Evolutionary conservation across 352 stramenopile genomes (phyloP).

Genomic region (Phytopythium chamaehyphon): DNA sequence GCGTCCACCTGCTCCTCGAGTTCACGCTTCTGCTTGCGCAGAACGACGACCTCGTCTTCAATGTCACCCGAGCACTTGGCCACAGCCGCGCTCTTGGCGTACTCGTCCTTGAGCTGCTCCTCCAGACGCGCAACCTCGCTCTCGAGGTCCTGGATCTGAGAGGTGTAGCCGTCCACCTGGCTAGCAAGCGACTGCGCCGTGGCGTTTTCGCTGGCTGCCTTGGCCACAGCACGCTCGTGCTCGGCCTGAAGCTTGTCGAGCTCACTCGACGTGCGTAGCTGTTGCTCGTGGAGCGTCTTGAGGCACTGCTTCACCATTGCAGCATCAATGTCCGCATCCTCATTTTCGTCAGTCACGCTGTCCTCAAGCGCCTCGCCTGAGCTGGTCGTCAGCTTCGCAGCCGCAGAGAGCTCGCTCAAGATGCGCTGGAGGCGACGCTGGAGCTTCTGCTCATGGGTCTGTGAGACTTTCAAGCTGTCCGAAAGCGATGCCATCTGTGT

Average conservation of each 20-base stretch:
- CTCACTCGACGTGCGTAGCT: constrained; percentile 26
- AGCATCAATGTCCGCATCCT: constrained; percentile 23
- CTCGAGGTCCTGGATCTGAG: constrained; percentile 45
- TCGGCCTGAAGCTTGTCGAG: constrained; percentile 43
- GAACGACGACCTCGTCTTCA: constrained; percentile 35
- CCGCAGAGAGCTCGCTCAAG: constrained; percentile 36
- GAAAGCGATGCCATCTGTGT: constrained; percentile 32
- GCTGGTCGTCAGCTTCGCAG: constrained; percentile 15
- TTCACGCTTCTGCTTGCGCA: constrained; percentile 34
- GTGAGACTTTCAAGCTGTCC: constrained; percentile 27
- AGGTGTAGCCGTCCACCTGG: constrained; percentile 35
- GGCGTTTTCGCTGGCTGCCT: constrained; percentile 25
- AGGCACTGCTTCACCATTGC: constrained; percentile 28
- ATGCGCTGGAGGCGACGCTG: constrained; percentile 39
- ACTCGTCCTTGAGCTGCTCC: constrained; percentile 43
- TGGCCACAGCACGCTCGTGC: constrained; percentile 36
- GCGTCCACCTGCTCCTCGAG: constrained; percentile 34
- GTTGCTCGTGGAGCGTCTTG: constrained; percentile 28
- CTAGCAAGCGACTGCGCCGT: constrained; percentile 30
- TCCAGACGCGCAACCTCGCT: constrained; percentile 30
- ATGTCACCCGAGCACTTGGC: constrained; percentile 39
- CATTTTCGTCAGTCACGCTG: constrained; percentile 17
- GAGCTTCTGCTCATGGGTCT: constrained; percentile 40
- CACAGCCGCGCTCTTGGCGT: constrained; percentile 33
- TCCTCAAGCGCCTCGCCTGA: background rate